Conservation (phyloP, 139 green algal genomes). For the Dunaliella sp. region DNA sequence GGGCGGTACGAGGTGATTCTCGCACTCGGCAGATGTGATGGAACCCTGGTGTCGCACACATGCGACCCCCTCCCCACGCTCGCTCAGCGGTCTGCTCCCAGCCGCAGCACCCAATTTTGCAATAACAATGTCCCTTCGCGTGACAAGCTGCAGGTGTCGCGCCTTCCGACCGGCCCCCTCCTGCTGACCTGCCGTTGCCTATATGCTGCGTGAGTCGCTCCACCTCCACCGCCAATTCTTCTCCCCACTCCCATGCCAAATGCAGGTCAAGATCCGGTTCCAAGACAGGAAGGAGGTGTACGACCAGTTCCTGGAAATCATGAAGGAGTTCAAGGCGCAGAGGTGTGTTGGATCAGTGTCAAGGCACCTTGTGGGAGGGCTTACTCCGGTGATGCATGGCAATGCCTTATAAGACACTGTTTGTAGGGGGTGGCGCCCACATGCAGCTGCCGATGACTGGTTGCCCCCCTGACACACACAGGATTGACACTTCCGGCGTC, state of each 20-base stretch:
- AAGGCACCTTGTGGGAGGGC: too few relatives aligned
- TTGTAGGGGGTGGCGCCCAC: too few relatives aligned
- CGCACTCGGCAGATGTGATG: too few relatives aligned
- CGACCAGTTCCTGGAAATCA: constrained; percentile 97
- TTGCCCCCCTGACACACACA: constrained; percentile 31
- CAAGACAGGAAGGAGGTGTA: constrained; percentile 82
- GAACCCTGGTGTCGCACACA: not conserved
- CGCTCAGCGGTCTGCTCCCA: too few relatives aligned
- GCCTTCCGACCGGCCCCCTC: not conserved
- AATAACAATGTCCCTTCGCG: not conserved
- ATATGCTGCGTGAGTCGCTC: too few relatives aligned
- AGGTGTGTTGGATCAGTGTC: too few relatives aligned
- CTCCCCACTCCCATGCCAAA: too few relatives aligned
- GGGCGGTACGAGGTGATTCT: too few relatives aligned
- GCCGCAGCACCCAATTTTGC: not conserved
- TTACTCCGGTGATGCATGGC: too few relatives aligned
- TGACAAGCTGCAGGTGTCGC: not conserved
- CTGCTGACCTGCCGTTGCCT: not conserved
- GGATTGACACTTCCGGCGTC: constrained; percentile 95
- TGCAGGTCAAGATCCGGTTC: constrained; percentile 77
- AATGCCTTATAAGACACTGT: too few relatives aligned
- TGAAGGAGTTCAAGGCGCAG: constrained; percentile 99
- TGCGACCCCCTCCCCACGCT: not conserved
- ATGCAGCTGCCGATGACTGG: too few relatives aligned
- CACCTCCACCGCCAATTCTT: not conserved